A percentile compares a stretch with the other conserved stretches of the same genome.
Conservation (phyloP, 371 early-diverging fungal species). For the Mortierella sp. region DNA sequence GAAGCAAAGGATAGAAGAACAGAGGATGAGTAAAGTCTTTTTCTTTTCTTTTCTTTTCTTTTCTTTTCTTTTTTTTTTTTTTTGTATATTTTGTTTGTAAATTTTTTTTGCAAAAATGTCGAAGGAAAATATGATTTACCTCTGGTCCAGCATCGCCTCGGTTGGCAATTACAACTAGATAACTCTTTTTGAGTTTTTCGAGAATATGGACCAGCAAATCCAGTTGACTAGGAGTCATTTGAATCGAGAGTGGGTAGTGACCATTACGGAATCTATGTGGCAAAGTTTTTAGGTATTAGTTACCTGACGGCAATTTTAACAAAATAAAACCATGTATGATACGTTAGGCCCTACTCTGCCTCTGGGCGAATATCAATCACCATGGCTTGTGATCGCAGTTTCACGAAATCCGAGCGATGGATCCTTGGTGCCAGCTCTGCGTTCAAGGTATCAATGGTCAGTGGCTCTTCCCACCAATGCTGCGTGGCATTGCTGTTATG, state of each 20-base stretch:
- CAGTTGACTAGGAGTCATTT: conserved; percentile 63
- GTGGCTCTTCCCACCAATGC: conserved; percentile 72
- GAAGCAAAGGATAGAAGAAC: not conserved
- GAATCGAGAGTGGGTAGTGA: conserved; percentile 71
- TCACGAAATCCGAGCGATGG: conserved; percentile 63
- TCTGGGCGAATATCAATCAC: conserved; percentile 74
- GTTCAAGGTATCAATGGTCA: conserved; percentile 66
- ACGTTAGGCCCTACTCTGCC: conserved; percentile 59
- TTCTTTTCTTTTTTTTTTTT: too few relatives aligned
- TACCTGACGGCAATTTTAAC: not conserved
- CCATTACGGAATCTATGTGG: conserved; percentile 64
- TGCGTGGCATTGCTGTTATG: conserved; percentile 2
- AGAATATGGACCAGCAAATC: conserved; percentile 62
- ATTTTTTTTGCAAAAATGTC: not conserved
- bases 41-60: not conserved
- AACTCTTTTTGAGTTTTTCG: conserved; percentile 68
- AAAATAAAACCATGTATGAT: conserved; percentile 11
- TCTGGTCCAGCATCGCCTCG: conserved; percentile 64
- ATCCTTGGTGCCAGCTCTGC: conserved; percentile 73
- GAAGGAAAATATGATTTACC: conserved; percentile 52
- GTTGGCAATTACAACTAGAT: conserved; percentile 68
- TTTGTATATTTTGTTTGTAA: too few relatives aligned
- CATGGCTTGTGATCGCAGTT: conserved; percentile 63
- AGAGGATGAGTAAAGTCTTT: not conserved
- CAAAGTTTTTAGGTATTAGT: not conserved